Evolutionary conservation across 495 filamentous ascomycete genomes (phyloP), one percentile per base, ranked within the genome.

Genomic region (Aspergillus biplanus): DNA sequence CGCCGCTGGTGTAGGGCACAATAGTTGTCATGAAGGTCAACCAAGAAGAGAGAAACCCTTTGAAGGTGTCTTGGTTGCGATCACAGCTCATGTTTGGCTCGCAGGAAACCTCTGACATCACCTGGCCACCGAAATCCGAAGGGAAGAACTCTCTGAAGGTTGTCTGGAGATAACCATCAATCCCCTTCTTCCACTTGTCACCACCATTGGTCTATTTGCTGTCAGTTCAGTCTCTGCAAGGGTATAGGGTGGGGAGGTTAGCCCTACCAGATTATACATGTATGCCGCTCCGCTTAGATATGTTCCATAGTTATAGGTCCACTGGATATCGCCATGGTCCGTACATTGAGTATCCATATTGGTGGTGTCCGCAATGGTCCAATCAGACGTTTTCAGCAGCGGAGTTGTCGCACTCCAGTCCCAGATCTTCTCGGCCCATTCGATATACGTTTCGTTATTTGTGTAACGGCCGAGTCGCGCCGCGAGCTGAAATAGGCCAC

Each of bases 401-500:
- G 87, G 85, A 11, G 86, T 79, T 0, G 69, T 65, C 1, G 72
- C 71, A 66, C 85, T 84, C 92, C 92, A 96, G 33, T 90, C 85
- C 76, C 80, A 93, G 42, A 86, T 81, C 64, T 84, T 88, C 59
- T 85, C 78, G 4, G 90, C 91, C 91, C 90, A 93, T 47, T 89
- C 80, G 3, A 83, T 82, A 69, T 94, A 94, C 0, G 90, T 92
- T 53, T 85, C 69, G 72, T 94, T 93, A 39, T 86, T 85, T 6
- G 91, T 93, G 71, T 90, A 92, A 13, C 85, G 80, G 4, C 85
- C 89, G 11, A 95, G 78, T 1, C 91, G 87, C 0, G 90, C 82
- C n/a, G 89, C 87, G n/a, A 95, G 77, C 70, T 93, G 91, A 74
- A 94, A 92, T 66, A 95, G 86, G 62, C 86, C 86, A 6, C 89